These are phyloP conservation scores for Dovyalis caffra DNA, from an alignment of 345 rosid genomes.

Conservation along the genomic window DNA sequence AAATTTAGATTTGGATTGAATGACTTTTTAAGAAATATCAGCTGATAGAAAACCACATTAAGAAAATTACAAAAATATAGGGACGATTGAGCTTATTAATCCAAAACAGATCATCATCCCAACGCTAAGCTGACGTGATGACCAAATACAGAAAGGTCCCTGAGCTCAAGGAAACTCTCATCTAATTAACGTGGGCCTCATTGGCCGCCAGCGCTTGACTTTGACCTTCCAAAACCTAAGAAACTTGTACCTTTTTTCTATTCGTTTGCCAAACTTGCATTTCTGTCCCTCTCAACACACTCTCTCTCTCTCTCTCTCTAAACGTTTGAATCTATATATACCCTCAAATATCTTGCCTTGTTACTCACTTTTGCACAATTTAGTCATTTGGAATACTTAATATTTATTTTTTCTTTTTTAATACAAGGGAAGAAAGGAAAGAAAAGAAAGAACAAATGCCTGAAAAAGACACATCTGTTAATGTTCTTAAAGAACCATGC, in stretches of 20 bases:
- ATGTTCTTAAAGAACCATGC: constrained; percentile 39
- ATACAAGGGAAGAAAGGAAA: too few species aligned
- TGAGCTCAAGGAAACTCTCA: too few species aligned
- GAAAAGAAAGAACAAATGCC: constrained; percentile 2
- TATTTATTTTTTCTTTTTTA: too few species aligned
- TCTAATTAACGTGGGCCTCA: constrained; percentile 30
- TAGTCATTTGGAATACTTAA: not conserved
- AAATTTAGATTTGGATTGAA: not conserved
- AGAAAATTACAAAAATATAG: too few species aligned
- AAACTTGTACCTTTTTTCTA: too few species aligned
- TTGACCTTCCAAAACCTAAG: constrained; percentile 39
- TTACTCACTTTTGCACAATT: not conserved
- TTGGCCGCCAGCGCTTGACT: constrained; percentile 41
- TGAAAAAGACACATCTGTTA: not conserved
- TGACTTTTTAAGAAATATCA: constrained; percentile 21
- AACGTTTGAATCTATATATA: not conserved
- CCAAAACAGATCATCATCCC: too few species aligned
- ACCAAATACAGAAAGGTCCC: too few species aligned
- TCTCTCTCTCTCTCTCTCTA: too few species aligned
- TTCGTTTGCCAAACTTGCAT: too few species aligned
- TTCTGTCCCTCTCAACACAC: not conserved
- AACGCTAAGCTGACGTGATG: constrained; percentile 42
- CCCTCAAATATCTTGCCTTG: not conserved
- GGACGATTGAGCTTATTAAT: too few species aligned
- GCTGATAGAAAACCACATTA: not conserved